Base-by-base conservation (phyloP, 495 filamentous ascomycete genomes). In the Penicillium cosmopolitanum region DNA sequence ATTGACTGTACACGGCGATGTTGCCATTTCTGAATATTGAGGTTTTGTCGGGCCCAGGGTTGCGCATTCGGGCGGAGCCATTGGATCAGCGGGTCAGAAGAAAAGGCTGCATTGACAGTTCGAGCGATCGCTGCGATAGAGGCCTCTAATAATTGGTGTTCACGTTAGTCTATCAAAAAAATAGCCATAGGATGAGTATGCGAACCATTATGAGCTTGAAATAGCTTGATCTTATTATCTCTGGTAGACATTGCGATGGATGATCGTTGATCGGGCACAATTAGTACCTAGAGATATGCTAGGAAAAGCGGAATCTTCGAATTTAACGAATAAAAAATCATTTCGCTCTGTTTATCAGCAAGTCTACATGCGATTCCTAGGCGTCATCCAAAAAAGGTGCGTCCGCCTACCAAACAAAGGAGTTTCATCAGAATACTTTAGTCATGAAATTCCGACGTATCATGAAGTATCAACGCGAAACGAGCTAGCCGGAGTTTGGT, bases 21-120 rank as follows among this genome's bases (percentile, higher is more conserved):
- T 50, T 73, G 66, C 71, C 71, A 73, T 57, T 55, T 61, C 18
- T 28, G 53, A 9, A 58, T 61, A 3, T 52, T 33, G 0, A 53
- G 1, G 12, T 65, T 48, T 13, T 55, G 44, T 2, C 51, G 40
- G 21, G 44, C 16, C 71, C 66, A 71, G 0, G 59, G 57, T 19
- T 56, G n/a, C n/a, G 65, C 68, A 55, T 47, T 56, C 4, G 68
- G 71, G 2, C 71, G 71, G 18, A 71, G 52, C 71, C 71, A 73
- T 56, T 52, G 55, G 23, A 71, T 70, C 23, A 73, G 46, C 1
- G 68, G 68, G 60, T 73, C 71, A 5, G 65, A 55, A n/a, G 67
- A 62, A 33, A 73, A 73, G 2, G 71, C 63, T 13, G 60, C 54
- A 28, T 58, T 63, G 15, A 73, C 56, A 9, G 71, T 73, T 44